A percentile compares a stretch with the other conserved stretches of the same genome.
Conservation (phyloP, 2,329 filamentous ascomycete species). For the Colletotrichum gigasporum region DNA sequence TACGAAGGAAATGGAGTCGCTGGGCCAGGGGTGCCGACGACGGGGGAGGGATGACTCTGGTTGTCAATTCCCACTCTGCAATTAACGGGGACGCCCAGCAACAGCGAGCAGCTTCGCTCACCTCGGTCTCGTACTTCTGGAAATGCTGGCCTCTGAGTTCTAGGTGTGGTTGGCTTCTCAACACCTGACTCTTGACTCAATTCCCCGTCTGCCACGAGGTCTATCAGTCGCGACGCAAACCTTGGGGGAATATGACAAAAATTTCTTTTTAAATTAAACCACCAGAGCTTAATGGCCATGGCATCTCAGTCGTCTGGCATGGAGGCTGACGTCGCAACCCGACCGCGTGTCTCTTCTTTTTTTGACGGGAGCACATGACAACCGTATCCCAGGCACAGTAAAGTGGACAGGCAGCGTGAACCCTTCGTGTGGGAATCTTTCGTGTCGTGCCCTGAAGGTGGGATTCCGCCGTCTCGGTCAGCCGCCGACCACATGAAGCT, state of each 20-base stretch:
- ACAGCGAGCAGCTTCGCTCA: neutral
- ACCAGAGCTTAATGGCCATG: slow-evolving; percentile 4
- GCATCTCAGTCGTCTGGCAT: neutral
- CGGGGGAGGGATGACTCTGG: slow-evolving; percentile 11
- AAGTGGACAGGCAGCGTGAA: neutral
- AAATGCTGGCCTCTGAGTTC: slow-evolving; percentile 7
- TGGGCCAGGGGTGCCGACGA: neutral
- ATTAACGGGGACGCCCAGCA: neutral
- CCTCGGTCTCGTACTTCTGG: neutral
- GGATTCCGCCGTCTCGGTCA: slow-evolving; percentile 17
- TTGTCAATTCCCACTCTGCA: slow-evolving; percentile 11
- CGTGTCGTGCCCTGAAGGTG: neutral
- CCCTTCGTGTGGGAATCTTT: neutral
- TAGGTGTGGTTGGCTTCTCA: slow-evolving; percentile 8
- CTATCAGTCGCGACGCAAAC: neutral
- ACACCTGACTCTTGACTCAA: neutral
- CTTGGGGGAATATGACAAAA: neutral
- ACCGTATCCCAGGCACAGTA: neutral
- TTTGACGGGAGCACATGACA: neutral
- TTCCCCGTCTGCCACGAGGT: slow-evolving; percentile 17
- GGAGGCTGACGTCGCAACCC: neutral
- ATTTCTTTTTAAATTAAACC: neutral
- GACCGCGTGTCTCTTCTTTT: neutral
- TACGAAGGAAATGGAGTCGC: slow-evolving; percentile 2
- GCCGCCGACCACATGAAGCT: slow-evolving; percentile 4